phyloP scores from a whole-genome alignment of 73 alveolate species.

The Blepharisma japonicum region DNA sequence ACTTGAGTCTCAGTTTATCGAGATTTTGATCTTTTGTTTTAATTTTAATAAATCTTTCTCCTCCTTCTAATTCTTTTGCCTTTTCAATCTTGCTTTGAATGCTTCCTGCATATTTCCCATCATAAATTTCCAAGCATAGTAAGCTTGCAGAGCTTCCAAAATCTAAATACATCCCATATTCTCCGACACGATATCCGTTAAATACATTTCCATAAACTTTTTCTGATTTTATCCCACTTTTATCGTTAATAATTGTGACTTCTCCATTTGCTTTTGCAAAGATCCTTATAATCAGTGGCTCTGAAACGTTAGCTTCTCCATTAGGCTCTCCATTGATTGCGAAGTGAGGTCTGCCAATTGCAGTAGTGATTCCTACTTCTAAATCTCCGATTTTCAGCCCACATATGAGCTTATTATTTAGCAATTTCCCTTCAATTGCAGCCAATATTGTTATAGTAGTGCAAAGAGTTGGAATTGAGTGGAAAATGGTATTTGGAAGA shows the following conservation, averaged over 20 bases:
- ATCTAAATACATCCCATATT: not conserved
- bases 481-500: not conserved
- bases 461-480: not conserved
- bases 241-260: not conserved
- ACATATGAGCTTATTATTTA: not conserved
- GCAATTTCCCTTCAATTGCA: not conserved
- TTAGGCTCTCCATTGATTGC: not conserved
- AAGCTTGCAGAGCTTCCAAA: not conserved
- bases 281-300: not conserved
- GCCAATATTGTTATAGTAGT: not conserved
- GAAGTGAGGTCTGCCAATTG: not conserved
- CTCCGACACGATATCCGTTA: not conserved
- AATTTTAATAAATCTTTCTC: conserved; percentile 6
- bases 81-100: not conserved
- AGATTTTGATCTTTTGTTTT: not conserved
- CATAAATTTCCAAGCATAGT: not conserved
- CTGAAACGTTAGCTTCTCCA: not conserved
- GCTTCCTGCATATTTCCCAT: not conserved
- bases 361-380: not conserved
- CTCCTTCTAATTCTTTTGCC: not conserved
- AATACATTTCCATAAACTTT: not conserved
- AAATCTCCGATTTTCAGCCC: conserved; percentile 21
- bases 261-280: conserved; percentile 1
- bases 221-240: not conserved
- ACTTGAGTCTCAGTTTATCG: not conserved